These are phyloP conservation scores for Trametes maxima DNA, from an alignment of 768 basidiomycete genomes.

Conservation along the genomic window DNA sequence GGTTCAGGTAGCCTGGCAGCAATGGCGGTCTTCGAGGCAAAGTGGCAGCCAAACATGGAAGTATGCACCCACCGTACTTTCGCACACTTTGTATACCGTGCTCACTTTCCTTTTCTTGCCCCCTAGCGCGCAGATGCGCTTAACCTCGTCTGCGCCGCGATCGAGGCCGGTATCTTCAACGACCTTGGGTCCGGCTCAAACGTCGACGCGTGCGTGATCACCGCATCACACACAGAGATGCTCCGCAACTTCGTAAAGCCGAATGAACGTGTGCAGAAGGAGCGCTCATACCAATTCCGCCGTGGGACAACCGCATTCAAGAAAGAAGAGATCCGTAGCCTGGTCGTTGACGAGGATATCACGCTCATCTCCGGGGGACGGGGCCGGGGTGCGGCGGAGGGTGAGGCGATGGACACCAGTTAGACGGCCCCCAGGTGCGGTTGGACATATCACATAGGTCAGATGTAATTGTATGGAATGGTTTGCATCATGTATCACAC, in stretches of 20 bases:
- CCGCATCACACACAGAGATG: conserved; percentile 85
- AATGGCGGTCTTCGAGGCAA: conserved; percentile 95
- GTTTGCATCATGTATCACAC: background rate
- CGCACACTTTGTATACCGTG: background rate
- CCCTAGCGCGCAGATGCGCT: conserved; percentile 79
- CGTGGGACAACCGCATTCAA: conserved; percentile 90
- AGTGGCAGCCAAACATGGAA: conserved; percentile 81
- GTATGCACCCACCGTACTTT: conserved; percentile 43
- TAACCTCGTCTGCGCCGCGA: conserved; percentile 78
- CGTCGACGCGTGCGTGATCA: conserved; percentile 96
- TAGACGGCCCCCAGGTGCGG: conserved; percentile 36
- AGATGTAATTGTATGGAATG: conserved; percentile 13
- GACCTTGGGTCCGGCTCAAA: conserved; percentile 99
- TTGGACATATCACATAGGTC: conserved; percentile 4
- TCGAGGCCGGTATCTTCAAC: conserved; percentile 98
- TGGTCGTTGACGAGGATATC: conserved; percentile 75
- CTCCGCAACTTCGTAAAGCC: conserved; percentile 93
- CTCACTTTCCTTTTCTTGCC: background rate
- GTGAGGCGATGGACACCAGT: conserved; percentile 84
- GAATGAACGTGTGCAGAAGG: conserved; percentile 80
- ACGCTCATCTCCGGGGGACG: conserved; percentile 32
- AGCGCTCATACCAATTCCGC: conserved; percentile 68
- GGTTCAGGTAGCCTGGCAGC: conserved; percentile 95
- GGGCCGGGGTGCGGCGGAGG: conserved; percentile 26
- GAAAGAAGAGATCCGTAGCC: conserved; percentile 69